These are phyloP conservation scores for Kockovaella imperatae DNA, from an alignment of 768 basidiomycete genomes.

Conservation along the genomic window DNA sequence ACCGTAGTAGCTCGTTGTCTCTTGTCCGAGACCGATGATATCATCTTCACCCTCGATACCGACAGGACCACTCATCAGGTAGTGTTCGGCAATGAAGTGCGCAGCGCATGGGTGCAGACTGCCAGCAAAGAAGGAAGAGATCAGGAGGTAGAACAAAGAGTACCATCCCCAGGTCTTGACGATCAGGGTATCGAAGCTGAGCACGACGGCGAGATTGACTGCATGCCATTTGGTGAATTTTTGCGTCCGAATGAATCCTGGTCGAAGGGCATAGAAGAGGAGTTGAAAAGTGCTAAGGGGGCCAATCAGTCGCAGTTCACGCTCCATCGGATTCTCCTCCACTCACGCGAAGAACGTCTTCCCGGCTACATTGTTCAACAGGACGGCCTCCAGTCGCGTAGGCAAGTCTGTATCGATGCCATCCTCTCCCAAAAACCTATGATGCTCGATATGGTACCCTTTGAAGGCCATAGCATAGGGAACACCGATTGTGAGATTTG, in stretches of 20 bases:
- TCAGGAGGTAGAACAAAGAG: slow-evolving; percentile 66
- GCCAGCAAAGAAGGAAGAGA: slow-evolving; percentile 91
- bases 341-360: slow-evolving; percentile 96
- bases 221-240: slow-evolving; percentile 74
- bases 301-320: slow-evolving; percentile 2
- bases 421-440: slow-evolving; percentile 91
- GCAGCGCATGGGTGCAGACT: slow-evolving; percentile 91
- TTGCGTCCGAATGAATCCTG: slow-evolving; percentile 82
- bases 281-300: slow-evolving; percentile 77
- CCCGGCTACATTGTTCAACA: slow-evolving; percentile 89
- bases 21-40: slow-evolving; percentile 58
- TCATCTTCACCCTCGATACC: slow-evolving; percentile 6
- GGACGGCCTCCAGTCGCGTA: slow-evolving; percentile 70
- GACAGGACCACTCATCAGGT: slow-evolving; percentile 49
- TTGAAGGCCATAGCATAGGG: slow-evolving; percentile 96
- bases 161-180: slow-evolving; percentile 46
- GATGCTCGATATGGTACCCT: slow-evolving; percentile 93
- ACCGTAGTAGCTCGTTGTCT: slow-evolving; percentile 97
- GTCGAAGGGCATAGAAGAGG: slow-evolving; percentile 92
- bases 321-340: background rate
- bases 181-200: slow-evolving; percentile 65
- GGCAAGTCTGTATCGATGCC: slow-evolving; percentile 95
- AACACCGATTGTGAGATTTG: slow-evolving; percentile 87
- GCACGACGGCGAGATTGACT: slow-evolving; percentile 63
- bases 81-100: slow-evolving; percentile 97